Evolutionary conservation across 2,329 filamentous ascomycete genomes (phyloP), one percentile per base, ranked within the genome.

Genomic region (Myriosclerotinia duriaeana): DNA sequence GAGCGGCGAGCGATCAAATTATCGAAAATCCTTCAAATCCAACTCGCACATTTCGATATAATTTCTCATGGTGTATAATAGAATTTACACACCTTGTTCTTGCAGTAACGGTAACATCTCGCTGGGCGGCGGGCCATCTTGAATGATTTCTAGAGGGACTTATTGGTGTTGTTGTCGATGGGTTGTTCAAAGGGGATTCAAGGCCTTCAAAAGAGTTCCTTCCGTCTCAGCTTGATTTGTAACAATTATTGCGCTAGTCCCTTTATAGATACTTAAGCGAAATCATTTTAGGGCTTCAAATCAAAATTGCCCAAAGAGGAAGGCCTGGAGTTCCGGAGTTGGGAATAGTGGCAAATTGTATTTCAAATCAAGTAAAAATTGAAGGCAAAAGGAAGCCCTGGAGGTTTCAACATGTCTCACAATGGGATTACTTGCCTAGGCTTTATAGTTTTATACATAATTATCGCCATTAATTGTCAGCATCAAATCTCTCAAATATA

Each of bases 91-190:
- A 96, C 93, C 93, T 97, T 97, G 90, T 98, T 99, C 92, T 99
- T 99, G 93, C 95, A 99, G 91, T 99, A 99, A 81, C 95, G 90
- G 89, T 97, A 99, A 87, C 95, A 99, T 87, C 95, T 91, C 80
- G 95, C 95, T 80, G 95, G 95, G 91, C 95, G 93, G 84, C 95
- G 93, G 80, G 95, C 95, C 95, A 99, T 99, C 87, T 89, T 93
- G 89, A 89, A 87, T 83, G 85, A 84, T 83, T 87, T 83, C 78
- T 72, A 77, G 77, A 74, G 77, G 75, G 74, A 80, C 78, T 78
- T 79, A 80, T 79, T 81, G 80, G 80, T 81, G 78, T 81, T 78
- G 75, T 74, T 77, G 74, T 70, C 72, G 71, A 69, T 60, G 71
- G 55, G 63, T 67, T 66, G 62, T 65, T 65, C 66, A 54, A 65